Evolutionary conservation across 2,329 filamentous ascomycete genomes (phyloP).

Genomic region (Elsinoe australis): DNA sequence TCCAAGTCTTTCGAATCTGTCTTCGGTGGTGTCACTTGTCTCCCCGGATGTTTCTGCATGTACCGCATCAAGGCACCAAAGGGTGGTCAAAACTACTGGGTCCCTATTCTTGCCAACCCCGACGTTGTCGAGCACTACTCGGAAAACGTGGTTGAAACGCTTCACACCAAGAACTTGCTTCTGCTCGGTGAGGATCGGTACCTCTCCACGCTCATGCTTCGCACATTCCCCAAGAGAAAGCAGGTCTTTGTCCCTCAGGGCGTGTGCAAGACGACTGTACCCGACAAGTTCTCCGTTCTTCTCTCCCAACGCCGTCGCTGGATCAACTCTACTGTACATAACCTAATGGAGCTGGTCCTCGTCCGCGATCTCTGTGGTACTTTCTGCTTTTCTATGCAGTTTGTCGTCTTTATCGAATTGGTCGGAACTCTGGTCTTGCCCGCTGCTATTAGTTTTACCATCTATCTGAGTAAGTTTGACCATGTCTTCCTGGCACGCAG

Average conservation of each 20-base stretch:
- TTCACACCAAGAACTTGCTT: conserved; percentile 95
- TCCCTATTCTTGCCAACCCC: conserved; percentile 94
- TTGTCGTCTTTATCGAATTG: conserved; percentile 91
- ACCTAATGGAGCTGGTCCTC: conserved; percentile 92
- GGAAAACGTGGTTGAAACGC: conserved; percentile 94
- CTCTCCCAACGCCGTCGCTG: conserved; percentile 91
- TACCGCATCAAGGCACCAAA: conserved; percentile 99
- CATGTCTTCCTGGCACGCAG: no score
- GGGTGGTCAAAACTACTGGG: conserved; percentile 98
- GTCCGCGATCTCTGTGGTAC: conserved; percentile 95
- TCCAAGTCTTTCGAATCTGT: conserved; percentile 97
- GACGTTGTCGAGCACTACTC: conserved; percentile 99
- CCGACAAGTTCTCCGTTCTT: conserved; percentile 83
- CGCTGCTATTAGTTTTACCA: conserved; percentile 91
- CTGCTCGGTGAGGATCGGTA: conserved; percentile 91
- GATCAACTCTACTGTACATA: conserved; percentile 99
- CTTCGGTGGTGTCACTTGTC: conserved; percentile 96
- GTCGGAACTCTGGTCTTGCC: conserved; percentile 90
- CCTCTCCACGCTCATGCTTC: conserved; percentile 92
- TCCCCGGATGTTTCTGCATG: conserved; percentile 99
- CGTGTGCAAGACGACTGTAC: conserved; percentile 96
- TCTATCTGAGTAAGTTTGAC: conserved; percentile 83
- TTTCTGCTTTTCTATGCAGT: conserved; percentile 99
- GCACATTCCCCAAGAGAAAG: conserved; percentile 97
- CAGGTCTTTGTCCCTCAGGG: conserved; percentile 98